Evolutionary conservation across 108 stramenopile species (phyloP).

Genomic region (Nitzschia sp.): DNA sequence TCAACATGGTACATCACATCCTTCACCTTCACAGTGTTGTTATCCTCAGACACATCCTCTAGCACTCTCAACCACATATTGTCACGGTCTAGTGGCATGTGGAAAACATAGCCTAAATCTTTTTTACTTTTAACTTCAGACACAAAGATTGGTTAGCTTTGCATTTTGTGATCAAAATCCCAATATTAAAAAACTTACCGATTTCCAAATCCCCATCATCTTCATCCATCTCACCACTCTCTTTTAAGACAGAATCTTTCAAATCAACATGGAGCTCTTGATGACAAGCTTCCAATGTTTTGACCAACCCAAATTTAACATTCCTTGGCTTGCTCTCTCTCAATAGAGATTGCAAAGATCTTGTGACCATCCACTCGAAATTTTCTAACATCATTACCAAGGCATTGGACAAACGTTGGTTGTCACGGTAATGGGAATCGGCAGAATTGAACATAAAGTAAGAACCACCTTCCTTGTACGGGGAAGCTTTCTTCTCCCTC

Average conservation of each 20-base stretch:
- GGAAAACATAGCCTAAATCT: neutral
- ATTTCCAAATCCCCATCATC: neutral
- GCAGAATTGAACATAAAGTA: neutral
- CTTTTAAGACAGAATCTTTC: neutral
- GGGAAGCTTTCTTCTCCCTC: neutral
- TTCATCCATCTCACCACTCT: neutral
- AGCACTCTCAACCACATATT: neutral
- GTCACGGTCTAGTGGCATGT: neutral
- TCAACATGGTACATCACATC: neutral
- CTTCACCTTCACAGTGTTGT: neutral
- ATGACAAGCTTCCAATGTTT: neutral
- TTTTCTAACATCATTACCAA: neutral
- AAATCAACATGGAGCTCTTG: neutral
- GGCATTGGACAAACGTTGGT: neutral
- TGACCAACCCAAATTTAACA: neutral
- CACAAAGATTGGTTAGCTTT: neutral
- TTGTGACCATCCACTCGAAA: neutral
- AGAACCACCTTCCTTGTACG: neutral
- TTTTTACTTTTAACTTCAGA: neutral
- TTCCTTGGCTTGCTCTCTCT: neutral
- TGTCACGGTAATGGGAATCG: neutral
- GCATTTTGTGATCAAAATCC: neutral
- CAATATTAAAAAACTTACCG: neutral
- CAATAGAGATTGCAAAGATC: neutral
- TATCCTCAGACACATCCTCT: neutral